A percentile compares a stretch with the other conserved stretches of the same genome.
Conservation (phyloP, 1,284 basidiomycete species). For the Marasmius fiardii region DNA sequence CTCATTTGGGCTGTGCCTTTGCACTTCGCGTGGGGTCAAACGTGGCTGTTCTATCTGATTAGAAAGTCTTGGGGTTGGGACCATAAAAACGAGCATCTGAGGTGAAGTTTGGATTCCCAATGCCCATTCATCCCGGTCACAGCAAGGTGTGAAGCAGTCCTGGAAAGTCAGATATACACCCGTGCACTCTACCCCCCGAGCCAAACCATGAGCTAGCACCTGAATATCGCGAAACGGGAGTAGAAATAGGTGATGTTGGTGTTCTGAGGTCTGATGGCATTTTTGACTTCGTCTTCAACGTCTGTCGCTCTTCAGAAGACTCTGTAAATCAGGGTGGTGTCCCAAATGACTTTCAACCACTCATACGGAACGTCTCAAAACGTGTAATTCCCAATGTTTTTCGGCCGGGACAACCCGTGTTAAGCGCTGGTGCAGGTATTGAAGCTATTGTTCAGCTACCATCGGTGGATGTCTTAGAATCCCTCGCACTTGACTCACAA, state of each 20-base stretch:
- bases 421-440: neutral
- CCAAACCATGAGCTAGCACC: constrained; percentile 16
- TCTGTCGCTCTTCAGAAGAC: constrained; percentile 10
- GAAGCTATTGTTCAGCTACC: neutral
- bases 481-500: too few relatives aligned
- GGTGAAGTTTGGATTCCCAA: too few relatives aligned
- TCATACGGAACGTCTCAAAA: neutral
- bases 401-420: neutral
- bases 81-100: too few relatives aligned
- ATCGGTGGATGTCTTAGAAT: neutral
- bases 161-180: constrained; percentile 4
- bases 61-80: too few relatives aligned
- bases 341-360: constrained; percentile 9
- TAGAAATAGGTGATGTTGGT: constrained; percentile 25
- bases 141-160: too few relatives aligned
- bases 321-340: constrained; percentile 10
- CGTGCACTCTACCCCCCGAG: constrained; percentile 17
- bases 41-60: too few relatives aligned
- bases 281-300: constrained; percentile 19
- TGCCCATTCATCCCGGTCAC: too few relatives aligned
- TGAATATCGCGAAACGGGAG: constrained; percentile 18
- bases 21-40: too few relatives aligned
- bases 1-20: too few relatives aligned
- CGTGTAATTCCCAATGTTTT: neutral
- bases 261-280: constrained; percentile 13